Evolutionary conservation across 768 basidiomycete species (phyloP).

Genomic region (Auriculariales sp.): DNA sequence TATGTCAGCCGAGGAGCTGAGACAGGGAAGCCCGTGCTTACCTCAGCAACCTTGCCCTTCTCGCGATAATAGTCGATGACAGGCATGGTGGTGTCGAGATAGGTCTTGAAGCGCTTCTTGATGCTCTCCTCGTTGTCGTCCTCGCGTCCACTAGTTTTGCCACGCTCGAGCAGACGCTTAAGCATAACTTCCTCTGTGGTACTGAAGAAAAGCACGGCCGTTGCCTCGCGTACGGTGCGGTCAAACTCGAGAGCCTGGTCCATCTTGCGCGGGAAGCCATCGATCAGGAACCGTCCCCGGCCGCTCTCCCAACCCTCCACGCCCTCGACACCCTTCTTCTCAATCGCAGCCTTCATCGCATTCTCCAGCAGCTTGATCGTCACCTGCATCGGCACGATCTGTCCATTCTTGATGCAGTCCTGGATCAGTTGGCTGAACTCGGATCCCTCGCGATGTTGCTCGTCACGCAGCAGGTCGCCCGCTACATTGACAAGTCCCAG

Average conservation of each 20-base stretch:
- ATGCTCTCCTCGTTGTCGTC: constrained; percentile 94
- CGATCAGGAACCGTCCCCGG: constrained; percentile 79
- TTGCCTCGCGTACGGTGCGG: constrained; percentile 65
- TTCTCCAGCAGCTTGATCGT: constrained; percentile 91
- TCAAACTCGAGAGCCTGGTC: constrained; percentile 93
- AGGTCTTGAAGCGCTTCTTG: constrained; percentile 92
- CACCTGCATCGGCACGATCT: constrained; percentile 92
- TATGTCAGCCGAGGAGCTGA: not conserved
- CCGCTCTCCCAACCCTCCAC: constrained; percentile 51
- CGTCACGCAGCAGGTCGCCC: constrained; percentile 93
- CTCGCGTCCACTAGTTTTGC: constrained; percentile 87
- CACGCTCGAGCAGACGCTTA: constrained; percentile 70
- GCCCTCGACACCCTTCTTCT: constrained; percentile 21
- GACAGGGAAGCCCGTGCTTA: constrained; percentile 19
- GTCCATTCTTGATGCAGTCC: constrained; percentile 79
- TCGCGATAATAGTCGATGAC: constrained; percentile 73
- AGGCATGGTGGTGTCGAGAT: constrained; percentile 80
- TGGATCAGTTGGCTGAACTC: constrained; percentile 73
- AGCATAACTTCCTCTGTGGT: constrained; percentile 85
- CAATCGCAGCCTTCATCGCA: constrained; percentile 61
- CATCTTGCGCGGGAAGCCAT: constrained; percentile 98
- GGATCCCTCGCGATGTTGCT: constrained; percentile 78
- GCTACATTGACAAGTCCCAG: constrained; percentile 36
- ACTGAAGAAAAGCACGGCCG: constrained; percentile 70
- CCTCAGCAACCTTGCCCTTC: constrained; percentile 64